Conservation (phyloP, 163 green algal species). For the Chloromonas sp. region DNA sequence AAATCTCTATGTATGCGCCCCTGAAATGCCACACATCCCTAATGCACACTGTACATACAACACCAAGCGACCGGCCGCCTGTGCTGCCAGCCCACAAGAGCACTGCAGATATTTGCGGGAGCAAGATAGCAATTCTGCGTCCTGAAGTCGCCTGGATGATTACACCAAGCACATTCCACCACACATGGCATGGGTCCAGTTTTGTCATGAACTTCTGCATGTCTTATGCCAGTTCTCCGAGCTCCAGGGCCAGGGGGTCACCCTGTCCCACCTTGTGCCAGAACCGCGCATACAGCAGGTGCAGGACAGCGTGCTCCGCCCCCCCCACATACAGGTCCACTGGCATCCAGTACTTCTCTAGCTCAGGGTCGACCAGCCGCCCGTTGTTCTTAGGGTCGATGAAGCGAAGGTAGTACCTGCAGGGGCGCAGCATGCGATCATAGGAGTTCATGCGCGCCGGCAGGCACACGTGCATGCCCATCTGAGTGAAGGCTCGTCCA, state of each 20-base stretch:
- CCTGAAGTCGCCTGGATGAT: neutral
- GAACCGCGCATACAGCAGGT: slow-evolving; percentile 97
- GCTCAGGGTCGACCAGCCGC: slow-evolving; percentile 63
- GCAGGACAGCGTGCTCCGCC: slow-evolving; percentile 96
- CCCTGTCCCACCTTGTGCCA: slow-evolving; percentile 86
- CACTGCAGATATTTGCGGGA: no score
- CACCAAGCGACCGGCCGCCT: no score
- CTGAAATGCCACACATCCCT: no score
- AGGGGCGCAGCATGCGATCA: neutral
- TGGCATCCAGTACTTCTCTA: slow-evolving; percentile 92
- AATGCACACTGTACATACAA: no score
- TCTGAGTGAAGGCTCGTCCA: no score
- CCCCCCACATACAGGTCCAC: slow-evolving; percentile 98
- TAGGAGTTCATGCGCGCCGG: no score
- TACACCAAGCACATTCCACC: neutral
- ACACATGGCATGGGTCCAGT: neutral
- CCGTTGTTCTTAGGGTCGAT: slow-evolving; percentile 82
- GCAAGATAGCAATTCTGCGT: no score
- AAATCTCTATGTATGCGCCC: no score
- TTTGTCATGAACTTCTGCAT: neutral
- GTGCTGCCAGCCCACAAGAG: no score
- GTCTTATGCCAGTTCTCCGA: neutral
- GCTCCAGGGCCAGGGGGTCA: no score
- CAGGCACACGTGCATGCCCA: no score
- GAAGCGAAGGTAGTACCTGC: slow-evolving; percentile 96